Base-by-base conservation (phyloP, 176 grass and related monocot species). In the Sorghum bicolor region DNA sequence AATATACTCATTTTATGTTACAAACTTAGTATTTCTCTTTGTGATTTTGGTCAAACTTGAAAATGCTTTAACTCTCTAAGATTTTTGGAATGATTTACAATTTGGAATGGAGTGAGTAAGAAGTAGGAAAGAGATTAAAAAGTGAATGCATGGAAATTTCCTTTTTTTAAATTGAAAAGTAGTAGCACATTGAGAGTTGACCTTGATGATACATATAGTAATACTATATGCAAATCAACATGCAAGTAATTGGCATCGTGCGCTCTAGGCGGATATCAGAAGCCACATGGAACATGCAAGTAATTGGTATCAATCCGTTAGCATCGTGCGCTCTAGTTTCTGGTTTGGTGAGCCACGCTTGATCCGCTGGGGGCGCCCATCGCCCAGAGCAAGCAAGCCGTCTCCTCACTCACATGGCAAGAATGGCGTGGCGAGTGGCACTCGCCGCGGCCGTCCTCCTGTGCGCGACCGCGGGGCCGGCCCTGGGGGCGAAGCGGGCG, bases 401-500 rank as follows among this genome's bases (percentile, higher is more conserved):
- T 34, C 45, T 12, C 45, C 15, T 17, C 45, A 15, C 31, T 63
- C 47, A 40, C 71, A 65, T 70, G 82, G 67, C 67, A 58, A 68
- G 19, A 39, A 34, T 78, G 84, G 60, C 67, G 17, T 72, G 80
- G 22, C 74, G 13, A 3, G 19, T 31, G 67, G 26, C 36, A 1
- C 13, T 87, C 47, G 28, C 30, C 66, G 66, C 22, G 43, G 78
- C 17, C 38, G 24, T 78, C 61, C 28, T 81, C 19, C 86, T 94
- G 48, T 82, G 74, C 82, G 45, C 71, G 7, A 55, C 52, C 44
- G 36, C 83, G 60, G 66, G 29, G 41, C 19, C 74, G 81, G 82
- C 60, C 58, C 37, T 25, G 10, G 93, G 82, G 26, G 80, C 76
- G 87, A 92, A 84, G 80, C 85, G 84, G 80, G 70, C 85, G 55